Percentiles rank a stretch among this genome's conserved stretches.
Evolutionary conservation across 805 yeast species (phyloP).

Genomic region (Ogataea kodamae): DNA sequence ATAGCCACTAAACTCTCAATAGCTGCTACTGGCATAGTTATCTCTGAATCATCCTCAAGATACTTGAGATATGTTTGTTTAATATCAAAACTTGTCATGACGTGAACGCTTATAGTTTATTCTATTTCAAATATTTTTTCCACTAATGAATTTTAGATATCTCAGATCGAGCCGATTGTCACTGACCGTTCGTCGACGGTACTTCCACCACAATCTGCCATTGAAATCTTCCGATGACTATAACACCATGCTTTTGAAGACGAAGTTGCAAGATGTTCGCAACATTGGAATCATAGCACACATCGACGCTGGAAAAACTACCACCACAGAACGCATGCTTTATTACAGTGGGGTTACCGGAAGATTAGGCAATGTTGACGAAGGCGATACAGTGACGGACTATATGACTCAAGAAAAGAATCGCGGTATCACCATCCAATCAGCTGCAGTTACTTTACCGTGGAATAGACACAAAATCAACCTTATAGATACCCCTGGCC

Average conservation of each 20-base stretch:
- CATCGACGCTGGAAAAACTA: constrained; percentile 97
- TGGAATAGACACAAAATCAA: constrained; percentile 77
- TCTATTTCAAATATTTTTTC: constrained; percentile 6
- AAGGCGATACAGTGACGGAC: constrained; percentile 96
- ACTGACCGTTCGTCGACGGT: too few species aligned
- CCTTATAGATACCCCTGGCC: constrained; percentile 96
- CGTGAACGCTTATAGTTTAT: constrained; percentile 1
- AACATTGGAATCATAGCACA: constrained; percentile 98
- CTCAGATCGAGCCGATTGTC: background rate
- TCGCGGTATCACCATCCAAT: constrained; percentile 93
- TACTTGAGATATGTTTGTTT: constrained; percentile 75
- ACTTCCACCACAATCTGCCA: constrained; percentile 1
- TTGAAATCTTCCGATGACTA: constrained; percentile 6
- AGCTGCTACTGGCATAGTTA: constrained; percentile 99
- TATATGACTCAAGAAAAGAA: constrained; percentile 84
- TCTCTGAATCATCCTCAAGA: constrained; percentile 85
- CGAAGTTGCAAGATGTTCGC: constrained; percentile 45
- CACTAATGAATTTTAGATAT: constrained; percentile 1
- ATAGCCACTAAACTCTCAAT: constrained; percentile 89
- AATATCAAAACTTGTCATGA: constrained; percentile 57
- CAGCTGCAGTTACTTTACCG: constrained; percentile 89
- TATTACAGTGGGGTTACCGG: constrained; percentile 78
- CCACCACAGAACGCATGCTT: constrained; percentile 95
- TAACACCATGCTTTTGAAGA: constrained; percentile 18
- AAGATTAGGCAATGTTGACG: constrained; percentile 88